Evolutionary conservation across 768 basidiomycete genomes (phyloP).

Genomic region (Phlegmacium glaucopus): DNA sequence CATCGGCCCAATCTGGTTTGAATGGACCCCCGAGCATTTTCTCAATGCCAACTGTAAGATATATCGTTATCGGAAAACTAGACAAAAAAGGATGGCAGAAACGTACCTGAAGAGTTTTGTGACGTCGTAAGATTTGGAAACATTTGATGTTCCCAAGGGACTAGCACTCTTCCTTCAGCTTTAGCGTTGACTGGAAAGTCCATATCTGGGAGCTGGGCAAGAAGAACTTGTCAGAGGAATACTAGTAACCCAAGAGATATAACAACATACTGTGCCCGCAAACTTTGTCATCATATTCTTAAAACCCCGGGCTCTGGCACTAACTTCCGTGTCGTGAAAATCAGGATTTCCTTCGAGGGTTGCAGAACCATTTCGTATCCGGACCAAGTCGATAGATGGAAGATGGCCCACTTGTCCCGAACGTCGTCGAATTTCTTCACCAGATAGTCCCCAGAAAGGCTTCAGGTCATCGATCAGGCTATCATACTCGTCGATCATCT

Average conservation of each 20-base stretch:
- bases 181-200: conserved; percentile 92
- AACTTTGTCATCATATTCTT: conserved; percentile 72
- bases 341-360: conserved; percentile 56
- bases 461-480: conserved; percentile 72
- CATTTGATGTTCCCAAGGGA: conserved; percentile 85
- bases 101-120: conserved; percentile 40
- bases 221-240: not conserved
- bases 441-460: conserved; percentile 79
- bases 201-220: conserved; percentile 80
- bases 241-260: not conserved
- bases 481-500: conserved; percentile 90
- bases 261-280: conserved; percentile 46
- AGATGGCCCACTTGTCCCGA: conserved; percentile 65
- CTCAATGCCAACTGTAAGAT: conserved; percentile 37
- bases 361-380: conserved; percentile 63
- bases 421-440: conserved; percentile 67
- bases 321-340: conserved; percentile 63
- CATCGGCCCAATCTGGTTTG: conserved; percentile 78
- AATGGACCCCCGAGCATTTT: conserved; percentile 63
- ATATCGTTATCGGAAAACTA: conserved; percentile 10
- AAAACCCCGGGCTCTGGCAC: conserved; percentile 78
- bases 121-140: conserved; percentile 74
- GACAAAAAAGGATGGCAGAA: not conserved
- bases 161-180: conserved; percentile 90
- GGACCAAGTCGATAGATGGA: conserved; percentile 85